Conservation (phyloP, 305 asterid species). For the Fraxinus baroniana region DNA sequence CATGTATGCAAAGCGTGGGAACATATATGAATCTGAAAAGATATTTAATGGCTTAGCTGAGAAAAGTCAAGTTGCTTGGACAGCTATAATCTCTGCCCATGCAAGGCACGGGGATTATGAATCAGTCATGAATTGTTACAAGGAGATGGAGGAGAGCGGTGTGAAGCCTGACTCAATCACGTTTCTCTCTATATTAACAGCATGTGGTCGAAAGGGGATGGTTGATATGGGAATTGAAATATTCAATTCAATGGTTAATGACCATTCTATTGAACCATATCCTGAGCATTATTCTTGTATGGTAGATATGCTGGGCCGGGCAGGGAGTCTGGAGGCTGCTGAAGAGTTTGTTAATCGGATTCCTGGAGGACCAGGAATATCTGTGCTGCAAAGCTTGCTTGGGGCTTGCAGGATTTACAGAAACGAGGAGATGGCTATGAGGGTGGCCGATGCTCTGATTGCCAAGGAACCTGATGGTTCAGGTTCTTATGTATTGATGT, state of each 20-base stretch:
- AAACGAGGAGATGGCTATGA: constrained; percentile 62
- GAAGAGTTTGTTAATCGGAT: constrained; percentile 55
- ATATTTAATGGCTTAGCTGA: constrained; percentile 51
- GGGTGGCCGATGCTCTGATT: constrained; percentile 54
- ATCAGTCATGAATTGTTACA: constrained; percentile 59
- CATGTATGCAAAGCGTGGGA: constrained; percentile 91
- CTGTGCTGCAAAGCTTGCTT: constrained; percentile 76
- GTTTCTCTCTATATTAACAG: constrained; percentile 70
- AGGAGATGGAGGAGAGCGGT: constrained; percentile 55
- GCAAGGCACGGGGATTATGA: constrained; percentile 78
- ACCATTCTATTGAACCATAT: constrained; percentile 49
- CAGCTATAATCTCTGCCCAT: constrained; percentile 77
- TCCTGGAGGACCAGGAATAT: constrained; percentile 74
- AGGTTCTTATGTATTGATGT: constrained; percentile 77
- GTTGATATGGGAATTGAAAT: constrained; percentile 57
- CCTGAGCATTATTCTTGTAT: constrained; percentile 71
- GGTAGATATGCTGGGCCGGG: constrained; percentile 87
- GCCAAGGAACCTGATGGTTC: constrained; percentile 66
- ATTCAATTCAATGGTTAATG: constrained; percentile 60
- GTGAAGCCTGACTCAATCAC: constrained; percentile 75
- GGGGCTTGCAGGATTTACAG: constrained; percentile 74
- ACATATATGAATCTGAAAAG: constrained; percentile 59
- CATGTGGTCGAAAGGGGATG: constrained; percentile 75
- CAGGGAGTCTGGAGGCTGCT: constrained; percentile 72
- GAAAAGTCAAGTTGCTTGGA: constrained; percentile 70